Percentiles rank a stretch among this genome's conserved stretches.
These are phyloP conservation scores for Jatropha podagrica DNA, from an alignment of 441 rosid genomes.

Conservation along the genomic window DNA sequence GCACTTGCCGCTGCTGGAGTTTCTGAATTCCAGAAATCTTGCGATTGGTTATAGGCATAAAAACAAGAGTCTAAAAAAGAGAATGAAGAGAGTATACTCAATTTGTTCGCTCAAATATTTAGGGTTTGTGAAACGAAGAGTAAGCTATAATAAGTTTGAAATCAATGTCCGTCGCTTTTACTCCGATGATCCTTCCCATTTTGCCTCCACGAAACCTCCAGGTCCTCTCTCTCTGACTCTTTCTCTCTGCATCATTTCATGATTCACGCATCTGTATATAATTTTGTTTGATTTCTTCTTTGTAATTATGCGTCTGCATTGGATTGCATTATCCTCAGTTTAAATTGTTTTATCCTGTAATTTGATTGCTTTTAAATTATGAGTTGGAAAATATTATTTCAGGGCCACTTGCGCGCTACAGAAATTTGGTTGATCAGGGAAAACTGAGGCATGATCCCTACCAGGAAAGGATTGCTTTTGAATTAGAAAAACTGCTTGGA, in stretches of 20 bases:
- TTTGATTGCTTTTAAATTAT: background rate
- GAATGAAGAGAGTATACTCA: slow-evolving; percentile 38
- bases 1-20: background rate
- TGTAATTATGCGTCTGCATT: background rate
- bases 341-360: background rate
- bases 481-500: slow-evolving; percentile 62
- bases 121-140: slow-evolving; percentile 26
- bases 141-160: slow-evolving; percentile 21
- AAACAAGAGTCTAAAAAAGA: background rate
- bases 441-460: slow-evolving; percentile 70
- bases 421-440: slow-evolving; percentile 63
- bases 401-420: slow-evolving; percentile 57
- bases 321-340: background rate
- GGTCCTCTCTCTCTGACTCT: slow-evolving; percentile 31
- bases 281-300: too few species aligned
- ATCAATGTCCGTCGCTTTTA: slow-evolving; percentile 36
- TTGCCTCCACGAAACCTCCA: slow-evolving; percentile 37
- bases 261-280: background rate
- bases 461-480: slow-evolving; percentile 72
- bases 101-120: slow-evolving; percentile 36
- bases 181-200: slow-evolving; percentile 26
- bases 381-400: slow-evolving; percentile 4
- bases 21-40: background rate
- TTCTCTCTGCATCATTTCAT: background rate
- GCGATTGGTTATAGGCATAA: background rate